Percentiles rank a stretch among this genome's conserved stretches.
These are phyloP conservation scores for Limnanthes douglasii DNA, from an alignment of 345 rosid species.

Conservation along the genomic window DNA sequence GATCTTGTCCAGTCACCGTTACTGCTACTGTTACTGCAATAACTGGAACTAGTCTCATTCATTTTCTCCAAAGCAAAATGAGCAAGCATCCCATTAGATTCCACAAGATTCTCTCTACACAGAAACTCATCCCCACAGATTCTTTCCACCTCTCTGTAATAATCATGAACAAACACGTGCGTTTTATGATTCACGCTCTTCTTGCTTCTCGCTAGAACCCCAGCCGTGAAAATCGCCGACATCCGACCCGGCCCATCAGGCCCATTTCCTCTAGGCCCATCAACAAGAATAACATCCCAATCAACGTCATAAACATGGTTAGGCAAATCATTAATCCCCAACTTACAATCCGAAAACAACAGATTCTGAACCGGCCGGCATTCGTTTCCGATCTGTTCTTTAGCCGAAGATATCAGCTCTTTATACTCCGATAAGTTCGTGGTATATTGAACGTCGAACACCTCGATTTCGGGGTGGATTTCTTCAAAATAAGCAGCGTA, in stretches of 20 bases:
- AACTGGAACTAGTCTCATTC: conserved; percentile 43
- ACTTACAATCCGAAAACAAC: conserved; percentile 72
- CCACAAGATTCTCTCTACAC: conserved; percentile 74
- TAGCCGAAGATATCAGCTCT: conserved; percentile 42
- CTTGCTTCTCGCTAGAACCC: conserved; percentile 81
- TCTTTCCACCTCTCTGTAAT: conserved; percentile 64
- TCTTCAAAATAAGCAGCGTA: conserved; percentile 91
- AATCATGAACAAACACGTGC: conserved; percentile 78
- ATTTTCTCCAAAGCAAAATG: conserved; percentile 80
- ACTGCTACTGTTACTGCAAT: conserved; percentile 31
- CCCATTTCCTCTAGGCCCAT: conserved; percentile 90
- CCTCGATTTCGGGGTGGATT: conserved; percentile 81
- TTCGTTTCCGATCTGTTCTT: conserved; percentile 45
- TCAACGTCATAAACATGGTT: conserved; percentile 88
- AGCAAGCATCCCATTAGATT: conserved; percentile 43
- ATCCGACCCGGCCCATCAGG: conserved; percentile 66
- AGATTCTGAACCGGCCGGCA: conserved; percentile 90
- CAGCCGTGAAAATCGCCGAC: conserved; percentile 85
- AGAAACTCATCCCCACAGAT: conserved; percentile 74
- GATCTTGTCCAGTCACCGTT: too few species aligned
- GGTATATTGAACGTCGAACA: conserved; percentile 88
- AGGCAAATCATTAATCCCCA: conserved; percentile 80
- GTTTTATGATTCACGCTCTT: conserved; percentile 63
- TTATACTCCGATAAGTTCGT: conserved; percentile 46
- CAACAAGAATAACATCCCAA: conserved; percentile 90